A percentile compares a stretch with the other conserved stretches of the same genome.
These are phyloP conservation scores for Vitis hybrid DNA, from an alignment of 177 flowering plant species.

Conservation along the genomic window DNA sequence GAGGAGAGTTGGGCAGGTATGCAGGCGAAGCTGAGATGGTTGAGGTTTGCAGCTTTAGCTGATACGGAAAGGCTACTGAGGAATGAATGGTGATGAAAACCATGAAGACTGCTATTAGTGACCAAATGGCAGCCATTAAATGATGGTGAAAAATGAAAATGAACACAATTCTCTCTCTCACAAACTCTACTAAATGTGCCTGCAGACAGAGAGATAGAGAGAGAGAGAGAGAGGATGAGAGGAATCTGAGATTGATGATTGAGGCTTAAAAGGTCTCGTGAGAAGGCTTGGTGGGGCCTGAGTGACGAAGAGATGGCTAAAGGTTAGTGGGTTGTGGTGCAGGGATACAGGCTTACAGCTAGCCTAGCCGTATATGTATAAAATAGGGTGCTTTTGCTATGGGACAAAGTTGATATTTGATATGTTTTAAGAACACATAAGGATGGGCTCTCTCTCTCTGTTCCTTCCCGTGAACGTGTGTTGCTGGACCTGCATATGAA, in stretches of 20 bases:
- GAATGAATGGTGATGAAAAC: constrained; percentile 7
- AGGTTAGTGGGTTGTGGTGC: constrained; percentile 10
- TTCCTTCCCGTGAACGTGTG: neutral
- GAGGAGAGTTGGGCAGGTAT: constrained; percentile 26
- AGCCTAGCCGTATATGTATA: too few species aligned
- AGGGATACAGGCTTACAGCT: constrained; percentile 22
- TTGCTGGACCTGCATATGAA: constrained; percentile 6
- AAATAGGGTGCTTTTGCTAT: constrained; percentile 12
- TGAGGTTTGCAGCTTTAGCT: constrained; percentile 6
- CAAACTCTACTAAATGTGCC: constrained; percentile 10
- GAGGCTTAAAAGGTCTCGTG: constrained; percentile 9
- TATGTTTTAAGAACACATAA: constrained; percentile 24
- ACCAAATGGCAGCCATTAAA: constrained; percentile 33
- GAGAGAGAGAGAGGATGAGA: neutral
- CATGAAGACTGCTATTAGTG: constrained; percentile 12
- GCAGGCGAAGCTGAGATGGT: constrained; percentile 44
- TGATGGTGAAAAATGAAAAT: constrained; percentile 14
- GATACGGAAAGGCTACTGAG: constrained; percentile 8
- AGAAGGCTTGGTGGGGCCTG: constrained; percentile 9
- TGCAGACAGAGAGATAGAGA: constrained; percentile 7
- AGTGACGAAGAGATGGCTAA: neutral
- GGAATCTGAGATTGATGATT: constrained; percentile 11
- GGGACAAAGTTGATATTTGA: constrained; percentile 27
- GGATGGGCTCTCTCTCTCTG: constrained; percentile 3
- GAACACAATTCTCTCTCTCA: neutral